Percentiles rank a stretch among this genome's conserved stretches.
Conservation (phyloP, 2,329 filamentous ascomycete genomes). For the Neoscytalidium dimidiatum region DNA sequence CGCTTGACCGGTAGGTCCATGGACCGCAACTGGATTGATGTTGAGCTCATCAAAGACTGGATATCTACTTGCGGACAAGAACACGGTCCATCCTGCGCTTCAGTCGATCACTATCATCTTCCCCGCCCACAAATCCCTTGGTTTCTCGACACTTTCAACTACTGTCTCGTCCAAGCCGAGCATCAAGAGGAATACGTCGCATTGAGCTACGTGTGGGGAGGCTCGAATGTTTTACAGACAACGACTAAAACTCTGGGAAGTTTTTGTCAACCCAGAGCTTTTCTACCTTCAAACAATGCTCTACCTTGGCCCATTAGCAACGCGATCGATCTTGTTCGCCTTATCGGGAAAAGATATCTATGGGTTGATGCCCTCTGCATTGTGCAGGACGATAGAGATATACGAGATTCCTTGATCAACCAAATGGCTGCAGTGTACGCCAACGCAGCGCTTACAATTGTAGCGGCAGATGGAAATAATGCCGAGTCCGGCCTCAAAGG, state of each 20-base stretch:
- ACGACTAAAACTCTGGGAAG: background rate
- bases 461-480: background rate
- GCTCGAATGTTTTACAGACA: background rate
- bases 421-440: background rate
- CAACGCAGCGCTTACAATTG: background rate
- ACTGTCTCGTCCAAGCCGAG: background rate
- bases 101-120: background rate
- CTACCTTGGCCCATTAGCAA: constrained; percentile 17
- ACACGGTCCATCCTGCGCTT: background rate
- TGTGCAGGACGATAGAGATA: constrained; percentile 19
- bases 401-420: background rate
- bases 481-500: background rate
- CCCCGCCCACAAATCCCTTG: background rate
- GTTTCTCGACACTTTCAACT: background rate
- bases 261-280: background rate
- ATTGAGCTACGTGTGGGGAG: background rate
- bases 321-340: constrained; percentile 14
- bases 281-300: background rate
- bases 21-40: background rate
- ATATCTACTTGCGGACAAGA: background rate
- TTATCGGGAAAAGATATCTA: constrained; percentile 17
- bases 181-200: background rate
- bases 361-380: constrained; percentile 24
- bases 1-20: background rate
- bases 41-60: background rate